Percentiles rank a stretch among this genome's conserved stretches.
phyloP scores from a whole-genome alignment of 805 yeast genomes.

The Suhomyces pyralidae region DNA sequence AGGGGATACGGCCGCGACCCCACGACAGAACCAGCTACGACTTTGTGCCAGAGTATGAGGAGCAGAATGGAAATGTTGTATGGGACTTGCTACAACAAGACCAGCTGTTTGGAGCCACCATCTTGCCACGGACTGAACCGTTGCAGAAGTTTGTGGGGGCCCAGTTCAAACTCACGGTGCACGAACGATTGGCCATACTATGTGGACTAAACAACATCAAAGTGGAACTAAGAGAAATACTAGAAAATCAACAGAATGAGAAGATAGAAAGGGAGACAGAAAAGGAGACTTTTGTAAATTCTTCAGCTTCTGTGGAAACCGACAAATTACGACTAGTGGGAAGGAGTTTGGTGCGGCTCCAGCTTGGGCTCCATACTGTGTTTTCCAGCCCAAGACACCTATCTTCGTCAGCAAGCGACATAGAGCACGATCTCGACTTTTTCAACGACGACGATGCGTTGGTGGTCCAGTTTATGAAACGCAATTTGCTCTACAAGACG shows the following conservation, averaged over 20 bases:
- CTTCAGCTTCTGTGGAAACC: constrained; percentile 3
- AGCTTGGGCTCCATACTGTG: constrained; percentile 21
- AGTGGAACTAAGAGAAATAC: background rate
- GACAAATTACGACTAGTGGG: constrained; percentile 29
- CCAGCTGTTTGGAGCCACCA: background rate
- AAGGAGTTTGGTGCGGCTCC: constrained; percentile 18
- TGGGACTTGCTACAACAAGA: constrained; percentile 10
- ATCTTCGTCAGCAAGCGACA: constrained; percentile 26
- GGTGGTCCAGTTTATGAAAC: constrained; percentile 31
- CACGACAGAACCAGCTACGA: constrained; percentile 15
- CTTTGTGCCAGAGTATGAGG: constrained; percentile 11
- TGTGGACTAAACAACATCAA: constrained; percentile 28
- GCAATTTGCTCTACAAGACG: constrained; percentile 21
- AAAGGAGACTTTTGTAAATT: background rate
- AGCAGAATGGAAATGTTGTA: constrained; percentile 8
- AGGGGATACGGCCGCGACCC: constrained; percentile 12
- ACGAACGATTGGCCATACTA: constrained; percentile 25
- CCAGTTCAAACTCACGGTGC: constrained; percentile 19
- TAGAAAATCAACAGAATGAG: too few relatives aligned
- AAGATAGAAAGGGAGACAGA: background rate
- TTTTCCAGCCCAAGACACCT: constrained; percentile 29
- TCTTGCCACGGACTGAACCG: constrained; percentile 12
- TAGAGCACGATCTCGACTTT: constrained; percentile 21
- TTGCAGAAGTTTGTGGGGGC: constrained; percentile 25
- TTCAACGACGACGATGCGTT: constrained; percentile 15